Conservation (phyloP, 108 stramenopile genomes). For the Skeletonema menzelii region DNA sequence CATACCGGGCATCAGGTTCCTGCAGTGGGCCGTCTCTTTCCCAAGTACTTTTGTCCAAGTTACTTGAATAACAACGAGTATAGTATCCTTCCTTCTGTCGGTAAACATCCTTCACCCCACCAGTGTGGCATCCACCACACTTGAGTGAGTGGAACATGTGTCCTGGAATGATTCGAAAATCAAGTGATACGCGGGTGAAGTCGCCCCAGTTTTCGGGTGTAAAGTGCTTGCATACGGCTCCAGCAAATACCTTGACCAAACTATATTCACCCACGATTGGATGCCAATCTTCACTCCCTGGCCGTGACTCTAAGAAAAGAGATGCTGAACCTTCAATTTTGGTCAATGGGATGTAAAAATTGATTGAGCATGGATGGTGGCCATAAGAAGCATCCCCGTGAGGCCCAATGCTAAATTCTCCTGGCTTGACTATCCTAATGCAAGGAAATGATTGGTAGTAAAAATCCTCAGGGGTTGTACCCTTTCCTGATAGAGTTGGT, state of each 20-base stretch:
- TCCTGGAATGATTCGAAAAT: slow-evolving; percentile 63
- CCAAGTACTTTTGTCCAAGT: too few relatives aligned
- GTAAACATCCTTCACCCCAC: slow-evolving; percentile 50
- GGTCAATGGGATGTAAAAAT: slow-evolving; percentile 64
- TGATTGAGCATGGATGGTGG: slow-evolving; percentile 67
- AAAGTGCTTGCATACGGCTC: slow-evolving; percentile 62
- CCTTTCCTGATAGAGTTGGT: not conserved
- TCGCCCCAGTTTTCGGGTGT: slow-evolving; percentile 63
- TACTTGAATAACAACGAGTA: slow-evolving; percentile 33
- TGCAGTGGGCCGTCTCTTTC: slow-evolving; percentile 27
- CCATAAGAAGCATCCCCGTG: slow-evolving; percentile 72
- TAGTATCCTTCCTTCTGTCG: slow-evolving; percentile 52
- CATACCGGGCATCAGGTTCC: slow-evolving; percentile 43
- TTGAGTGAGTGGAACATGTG: slow-evolving; percentile 42
- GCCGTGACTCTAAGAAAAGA: slow-evolving; percentile 59
- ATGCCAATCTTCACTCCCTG: slow-evolving; percentile 64
- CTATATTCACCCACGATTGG: slow-evolving; percentile 53
- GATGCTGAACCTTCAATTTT: slow-evolving; percentile 44
- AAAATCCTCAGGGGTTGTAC: slow-evolving; percentile 20
- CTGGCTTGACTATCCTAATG: slow-evolving; percentile 59
- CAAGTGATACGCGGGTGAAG: slow-evolving; percentile 59
- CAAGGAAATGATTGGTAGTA: slow-evolving; percentile 82
- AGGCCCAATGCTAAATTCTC: slow-evolving; percentile 74
- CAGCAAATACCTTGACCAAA: slow-evolving; percentile 57
- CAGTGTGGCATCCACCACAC: slow-evolving; percentile 36